These are phyloP conservation scores for Acrodontium crateriforme DNA, from an alignment of 2,329 filamentous ascomycete species.

Conservation along the genomic window DNA sequence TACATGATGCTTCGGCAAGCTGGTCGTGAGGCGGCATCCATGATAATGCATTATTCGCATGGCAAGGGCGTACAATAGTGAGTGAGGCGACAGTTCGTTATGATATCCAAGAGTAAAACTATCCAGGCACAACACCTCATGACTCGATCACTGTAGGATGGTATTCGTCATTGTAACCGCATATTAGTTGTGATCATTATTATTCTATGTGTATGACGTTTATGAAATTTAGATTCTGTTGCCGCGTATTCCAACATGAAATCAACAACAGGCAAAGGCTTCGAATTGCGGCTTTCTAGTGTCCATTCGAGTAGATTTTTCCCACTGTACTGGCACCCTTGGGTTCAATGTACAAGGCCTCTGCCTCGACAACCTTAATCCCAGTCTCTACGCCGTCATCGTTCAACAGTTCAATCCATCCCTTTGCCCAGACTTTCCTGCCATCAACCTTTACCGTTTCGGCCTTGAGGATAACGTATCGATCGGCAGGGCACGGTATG, in stretches of 20 bases:
- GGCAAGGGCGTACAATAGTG: too few relatives aligned
- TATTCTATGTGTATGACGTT: slow-evolving; percentile 1
- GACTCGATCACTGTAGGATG: too few relatives aligned
- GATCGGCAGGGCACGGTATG: slow-evolving; percentile 60
- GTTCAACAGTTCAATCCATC: slow-evolving; percentile 66
- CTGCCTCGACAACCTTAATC: slow-evolving; percentile 64
- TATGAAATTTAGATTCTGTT: slow-evolving; percentile 2
- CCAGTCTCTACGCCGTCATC: slow-evolving; percentile 32
- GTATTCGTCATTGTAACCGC: too few relatives aligned
- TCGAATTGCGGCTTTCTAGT: slow-evolving; percentile 3
- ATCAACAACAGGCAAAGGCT: not conserved
- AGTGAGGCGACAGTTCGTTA: too few relatives aligned
- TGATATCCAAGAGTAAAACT: too few relatives aligned
- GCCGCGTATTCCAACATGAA: not conserved
- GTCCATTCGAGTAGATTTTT: slow-evolving; percentile 17
- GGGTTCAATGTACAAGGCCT: slow-evolving; percentile 78
- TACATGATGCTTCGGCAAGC: too few relatives aligned
- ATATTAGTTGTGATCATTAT: too few relatives aligned
- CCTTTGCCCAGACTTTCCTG: slow-evolving; percentile 87
- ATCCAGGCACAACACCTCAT: too few relatives aligned
- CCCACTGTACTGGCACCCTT: slow-evolving; percentile 52
- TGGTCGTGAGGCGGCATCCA: too few relatives aligned
- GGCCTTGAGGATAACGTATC: slow-evolving; percentile 65
- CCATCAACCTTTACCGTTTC: slow-evolving; percentile 77
- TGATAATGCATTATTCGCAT: too few relatives aligned